A percentile compares a stretch with the other conserved stretches of the same genome.
phyloP scores from a whole-genome alignment of 2,329 filamentous ascomycete genomes.

The Endothia cerciana region DNA sequence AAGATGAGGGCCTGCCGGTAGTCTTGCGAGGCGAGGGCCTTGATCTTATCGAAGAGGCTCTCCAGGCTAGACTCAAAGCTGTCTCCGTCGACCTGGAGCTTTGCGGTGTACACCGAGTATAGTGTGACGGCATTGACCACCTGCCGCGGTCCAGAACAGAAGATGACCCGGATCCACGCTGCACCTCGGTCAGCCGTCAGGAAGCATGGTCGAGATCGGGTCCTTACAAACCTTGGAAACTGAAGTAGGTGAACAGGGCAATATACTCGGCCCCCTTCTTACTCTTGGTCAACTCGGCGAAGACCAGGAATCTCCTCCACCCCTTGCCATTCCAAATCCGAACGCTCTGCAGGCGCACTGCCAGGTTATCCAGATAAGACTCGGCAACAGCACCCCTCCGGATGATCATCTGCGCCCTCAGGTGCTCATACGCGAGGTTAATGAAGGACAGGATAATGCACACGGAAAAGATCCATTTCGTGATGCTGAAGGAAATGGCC shows the following conservation, averaged over 20 bases:
- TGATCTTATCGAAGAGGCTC: conserved; percentile 84
- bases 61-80: conserved; percentile 66
- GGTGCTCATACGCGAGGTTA: conserved; percentile 78
- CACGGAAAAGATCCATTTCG: conserved; percentile 92
- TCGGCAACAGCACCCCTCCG: conserved; percentile 84
- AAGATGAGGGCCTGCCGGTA: conserved; percentile 81
- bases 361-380: conserved; percentile 87
- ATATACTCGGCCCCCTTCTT: conserved; percentile 90
- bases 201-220: not conserved
- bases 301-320: conserved; percentile 90
- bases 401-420: conserved; percentile 81
- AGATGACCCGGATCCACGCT: conserved; percentile 86
- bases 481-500: conserved; percentile 73
- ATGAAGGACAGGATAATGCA: conserved; percentile 91
- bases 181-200: conserved; percentile 27
- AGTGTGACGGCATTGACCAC: conserved; percentile 89
- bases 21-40: conserved; percentile 71
- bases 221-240: conserved; percentile 56
- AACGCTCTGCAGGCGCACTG: conserved; percentile 81
- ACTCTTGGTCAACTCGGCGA: conserved; percentile 86
- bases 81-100: conserved; percentile 65
- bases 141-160: conserved; percentile 91
- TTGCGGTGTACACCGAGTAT: conserved; percentile 77
- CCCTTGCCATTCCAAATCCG: conserved; percentile 71
- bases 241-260: conserved; percentile 89